A percentile compares a stretch with the other conserved stretches of the same genome.
Conservation (phyloP, 306 rosid species). For the Spatholobus suberectus region DNA sequence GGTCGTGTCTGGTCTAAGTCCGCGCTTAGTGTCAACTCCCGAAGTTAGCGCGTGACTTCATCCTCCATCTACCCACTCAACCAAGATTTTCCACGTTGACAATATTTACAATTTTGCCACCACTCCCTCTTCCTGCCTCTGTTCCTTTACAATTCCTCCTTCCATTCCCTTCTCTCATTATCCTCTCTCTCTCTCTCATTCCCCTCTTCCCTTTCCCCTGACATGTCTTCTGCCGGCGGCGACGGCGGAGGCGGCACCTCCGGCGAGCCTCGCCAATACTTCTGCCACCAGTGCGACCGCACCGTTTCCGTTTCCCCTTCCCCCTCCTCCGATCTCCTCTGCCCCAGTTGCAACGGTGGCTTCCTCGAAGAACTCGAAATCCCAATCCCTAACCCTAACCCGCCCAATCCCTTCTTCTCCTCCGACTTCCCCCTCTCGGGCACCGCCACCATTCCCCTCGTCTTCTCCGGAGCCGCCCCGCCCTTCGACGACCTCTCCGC, state of each 20-base stretch:
- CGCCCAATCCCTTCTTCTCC: conserved; percentile 53
- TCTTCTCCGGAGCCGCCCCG: conserved; percentile 40
- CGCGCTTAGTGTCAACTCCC: conserved; percentile 23
- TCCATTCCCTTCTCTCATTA: background rate
- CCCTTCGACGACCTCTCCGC: conserved; percentile 64
- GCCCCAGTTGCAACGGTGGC: conserved; percentile 71
- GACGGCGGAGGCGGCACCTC: conserved; percentile 32
- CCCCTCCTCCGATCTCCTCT: conserved; percentile 66
- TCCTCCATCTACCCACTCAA: background rate
- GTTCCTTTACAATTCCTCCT: background rate
- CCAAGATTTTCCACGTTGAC: background rate
- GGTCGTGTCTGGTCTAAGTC: conserved; percentile 16
- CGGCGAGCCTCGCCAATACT: conserved; percentile 60
- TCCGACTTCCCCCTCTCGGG: conserved; percentile 46
- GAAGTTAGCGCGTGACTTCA: conserved; percentile 21
- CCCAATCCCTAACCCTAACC: conserved; percentile 52
- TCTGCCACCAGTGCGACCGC: conserved; percentile 74
- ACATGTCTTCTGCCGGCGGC: conserved; percentile 73
- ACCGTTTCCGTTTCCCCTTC: conserved; percentile 61
- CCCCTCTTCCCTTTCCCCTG: conserved; percentile 27
- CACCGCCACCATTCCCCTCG: conserved; percentile 49
- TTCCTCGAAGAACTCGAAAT: conserved; percentile 80
- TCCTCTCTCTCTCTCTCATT: conserved; percentile 36
- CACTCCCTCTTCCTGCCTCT: background rate
- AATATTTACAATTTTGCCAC: conserved; percentile 36